phyloP scores from a whole-genome alignment of 352 stramenopile genomes.

The Phytophthora pini region DNA sequence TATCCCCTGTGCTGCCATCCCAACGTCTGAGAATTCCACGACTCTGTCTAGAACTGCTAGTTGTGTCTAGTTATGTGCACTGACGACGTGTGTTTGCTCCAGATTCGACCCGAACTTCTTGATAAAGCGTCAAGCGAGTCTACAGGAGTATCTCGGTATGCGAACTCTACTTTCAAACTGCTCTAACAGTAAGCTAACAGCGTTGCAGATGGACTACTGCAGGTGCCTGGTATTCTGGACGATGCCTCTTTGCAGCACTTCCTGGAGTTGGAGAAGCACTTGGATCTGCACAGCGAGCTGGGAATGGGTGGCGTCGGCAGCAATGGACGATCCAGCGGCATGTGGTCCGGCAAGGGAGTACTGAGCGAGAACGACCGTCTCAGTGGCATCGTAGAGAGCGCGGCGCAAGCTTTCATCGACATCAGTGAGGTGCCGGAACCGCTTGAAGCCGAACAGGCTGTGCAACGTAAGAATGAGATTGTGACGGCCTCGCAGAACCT shows the following conservation, averaged over 20 bases:
- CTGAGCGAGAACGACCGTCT: slow-evolving; percentile 82
- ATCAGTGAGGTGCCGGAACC: slow-evolving; percentile 84
- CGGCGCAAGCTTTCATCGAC: slow-evolving; percentile 82
- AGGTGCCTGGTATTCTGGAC: slow-evolving; percentile 76
- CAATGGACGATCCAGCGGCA: slow-evolving; percentile 57
- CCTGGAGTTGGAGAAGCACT: slow-evolving; percentile 79
- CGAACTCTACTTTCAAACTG: background rate
- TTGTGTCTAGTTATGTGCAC: background rate
- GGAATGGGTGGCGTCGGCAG: slow-evolving; percentile 41
- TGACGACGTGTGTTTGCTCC: slow-evolving; percentile 17
- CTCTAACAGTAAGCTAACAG: background rate
- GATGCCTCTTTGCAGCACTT: slow-evolving; percentile 83
- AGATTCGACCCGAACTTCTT: slow-evolving; percentile 89
- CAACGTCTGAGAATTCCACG: slow-evolving; percentile 41
- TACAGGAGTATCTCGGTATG: slow-evolving; percentile 79
- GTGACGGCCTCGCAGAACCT: slow-evolving; percentile 54
- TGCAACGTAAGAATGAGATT: slow-evolving; percentile 83
- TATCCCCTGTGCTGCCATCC: slow-evolving; percentile 5
- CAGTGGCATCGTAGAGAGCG: slow-evolving; percentile 78
- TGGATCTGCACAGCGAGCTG: slow-evolving; percentile 68
- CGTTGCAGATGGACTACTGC: slow-evolving; percentile 54
- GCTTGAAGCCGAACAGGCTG: slow-evolving; percentile 77
- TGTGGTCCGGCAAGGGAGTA: slow-evolving; percentile 58
- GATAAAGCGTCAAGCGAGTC: slow-evolving; percentile 71
- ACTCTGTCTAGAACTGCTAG: background rate